Base-by-base conservation (phyloP, 2,329 filamentous ascomycete species). In the Venturia carpophila region DNA sequence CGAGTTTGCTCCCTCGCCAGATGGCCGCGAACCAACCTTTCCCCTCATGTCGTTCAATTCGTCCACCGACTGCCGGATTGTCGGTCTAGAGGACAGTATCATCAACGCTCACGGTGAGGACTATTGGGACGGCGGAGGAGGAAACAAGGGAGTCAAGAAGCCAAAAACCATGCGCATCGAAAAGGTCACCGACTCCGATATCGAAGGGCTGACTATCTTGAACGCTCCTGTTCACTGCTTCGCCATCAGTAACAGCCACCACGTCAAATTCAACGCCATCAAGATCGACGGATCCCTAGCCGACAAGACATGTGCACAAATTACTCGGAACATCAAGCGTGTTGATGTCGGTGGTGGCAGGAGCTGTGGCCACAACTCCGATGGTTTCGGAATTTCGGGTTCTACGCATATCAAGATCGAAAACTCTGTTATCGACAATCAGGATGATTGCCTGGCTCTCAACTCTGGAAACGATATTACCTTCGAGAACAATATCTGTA, bases 381-480 rank as follows among this genome's bases (percentile, higher is more conserved):
- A 85, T 69, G 80, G 75, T 1, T 86, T 86, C 68, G 83, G 85
- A 65, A 77, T 86, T 62, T 80, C 81, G 60, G 75, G 72, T 42
- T 80, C 77, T n/a, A 75, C 74, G 27, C 75, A 76, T 42, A 74
- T 85, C 47, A 79, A 75, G 60, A 84, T 86, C 70, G 75, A 75
- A 62, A 78, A 79, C 52, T 81, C 81, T 30, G 78, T 74, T 64
- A 75, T 85, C 64, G 77, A 81, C 71, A 85, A 85, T 75, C 83
- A 85, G 73, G 83, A 86, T 67, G 83, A 85, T 70, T 86, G 83
- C 69, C 73, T 85, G 15, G 83, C 83, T 41, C 75, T 85, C 69
- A 85, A 84, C 75, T 83, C 81, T 1, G 83, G 83, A 65, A 79
- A 75, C 24, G 69, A 75, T 67, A 75, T 76, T 64, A 69, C 70